A percentile compares a stretch with the other conserved stretches of the same genome.
Conservation (phyloP, 495 filamentous ascomycete species). For the Neurospora cerealis region DNA sequence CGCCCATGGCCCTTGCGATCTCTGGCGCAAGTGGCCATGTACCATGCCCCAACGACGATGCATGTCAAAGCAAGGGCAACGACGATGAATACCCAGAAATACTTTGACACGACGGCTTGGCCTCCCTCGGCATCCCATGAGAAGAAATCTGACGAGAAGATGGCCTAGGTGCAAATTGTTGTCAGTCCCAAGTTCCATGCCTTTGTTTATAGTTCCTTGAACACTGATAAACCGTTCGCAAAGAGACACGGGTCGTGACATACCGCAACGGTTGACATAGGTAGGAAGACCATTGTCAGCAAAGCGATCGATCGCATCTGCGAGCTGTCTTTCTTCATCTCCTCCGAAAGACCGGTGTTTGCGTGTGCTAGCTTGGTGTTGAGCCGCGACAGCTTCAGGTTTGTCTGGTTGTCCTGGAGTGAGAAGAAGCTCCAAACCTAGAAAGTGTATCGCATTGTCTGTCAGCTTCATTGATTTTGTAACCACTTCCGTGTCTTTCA, state of each 20-base stretch:
- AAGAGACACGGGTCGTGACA: neutral
- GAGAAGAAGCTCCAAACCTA: neutral
- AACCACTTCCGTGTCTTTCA: neutral
- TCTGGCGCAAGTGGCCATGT: neutral
- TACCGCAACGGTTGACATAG: neutral
- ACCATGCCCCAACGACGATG: neutral
- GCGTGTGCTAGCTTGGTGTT: neutral
- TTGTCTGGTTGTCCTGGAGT: neutral
- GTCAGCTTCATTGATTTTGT: neutral
- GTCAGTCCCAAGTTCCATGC: neutral
- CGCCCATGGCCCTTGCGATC: neutral
- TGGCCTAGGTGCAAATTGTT: neutral
- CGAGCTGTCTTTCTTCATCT: conserved; percentile 13
- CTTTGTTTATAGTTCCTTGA: neutral
- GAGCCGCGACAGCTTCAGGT: neutral
- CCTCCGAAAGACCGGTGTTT: neutral
- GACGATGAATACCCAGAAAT: neutral
- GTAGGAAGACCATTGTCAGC: conserved; percentile 21
- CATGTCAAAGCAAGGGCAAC: neutral
- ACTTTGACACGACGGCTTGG: neutral
- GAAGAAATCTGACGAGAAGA: neutral
- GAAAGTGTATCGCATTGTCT: neutral
- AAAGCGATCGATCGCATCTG: conserved; percentile 22
- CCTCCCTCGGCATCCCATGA: neutral
- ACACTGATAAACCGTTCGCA: neutral